Evolutionary conservation across 306 rosid genomes (phyloP).

Genomic region (Medicago ruthenica): DNA sequence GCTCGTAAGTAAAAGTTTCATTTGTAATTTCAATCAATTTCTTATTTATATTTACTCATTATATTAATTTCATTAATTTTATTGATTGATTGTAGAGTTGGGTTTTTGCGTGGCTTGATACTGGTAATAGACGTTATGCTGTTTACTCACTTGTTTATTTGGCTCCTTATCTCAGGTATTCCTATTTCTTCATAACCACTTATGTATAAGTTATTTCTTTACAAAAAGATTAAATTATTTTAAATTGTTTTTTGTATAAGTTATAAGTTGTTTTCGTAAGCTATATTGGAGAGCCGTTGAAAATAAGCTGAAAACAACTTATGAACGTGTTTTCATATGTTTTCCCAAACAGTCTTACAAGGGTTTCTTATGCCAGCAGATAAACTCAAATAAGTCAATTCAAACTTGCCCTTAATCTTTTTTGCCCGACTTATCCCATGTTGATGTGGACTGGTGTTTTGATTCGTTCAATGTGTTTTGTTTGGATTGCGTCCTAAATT

Average conservation of each 20-base stretch:
- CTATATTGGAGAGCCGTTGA: no score
- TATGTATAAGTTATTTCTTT: no score
- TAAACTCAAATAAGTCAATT: no score
- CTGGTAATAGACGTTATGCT: constrained; percentile 77
- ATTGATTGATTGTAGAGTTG: constrained; percentile 61
- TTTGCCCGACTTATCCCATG: not conserved
- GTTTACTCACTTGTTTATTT: constrained; percentile 81
- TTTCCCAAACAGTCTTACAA: no score
- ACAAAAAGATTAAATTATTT: no score
- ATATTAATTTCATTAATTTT: not conserved
- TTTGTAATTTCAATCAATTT: not conserved
- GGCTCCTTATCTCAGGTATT: constrained; percentile 83
- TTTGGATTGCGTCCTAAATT: not conserved
- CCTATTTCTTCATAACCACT: no score
- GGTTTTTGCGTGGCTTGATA: constrained; percentile 94
- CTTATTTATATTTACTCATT: not conserved
- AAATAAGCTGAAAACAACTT: no score
- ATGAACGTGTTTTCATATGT: no score
- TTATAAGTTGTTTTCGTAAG: no score
- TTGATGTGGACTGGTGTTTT: not conserved
- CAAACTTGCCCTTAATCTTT: no score
- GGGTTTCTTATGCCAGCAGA: no score
- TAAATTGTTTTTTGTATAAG: no score
- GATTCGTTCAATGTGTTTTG: not conserved
- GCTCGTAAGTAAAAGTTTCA: constrained; percentile 57